phyloP scores from a whole-genome alignment of 192 early-diverging fungal species.

The Funneliformis mosseae region DNA sequence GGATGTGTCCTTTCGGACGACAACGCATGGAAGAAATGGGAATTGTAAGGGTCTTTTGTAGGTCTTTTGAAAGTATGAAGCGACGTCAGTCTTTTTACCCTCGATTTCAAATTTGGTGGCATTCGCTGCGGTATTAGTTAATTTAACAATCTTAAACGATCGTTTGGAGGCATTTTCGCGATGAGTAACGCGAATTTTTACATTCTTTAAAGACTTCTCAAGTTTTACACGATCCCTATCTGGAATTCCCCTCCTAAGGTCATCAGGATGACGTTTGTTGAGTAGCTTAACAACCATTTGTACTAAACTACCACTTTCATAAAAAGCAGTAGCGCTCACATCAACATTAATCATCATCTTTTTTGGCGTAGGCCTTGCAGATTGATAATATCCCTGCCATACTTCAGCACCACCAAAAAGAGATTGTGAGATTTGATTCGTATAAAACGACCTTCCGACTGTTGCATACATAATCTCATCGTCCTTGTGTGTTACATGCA shows the following conservation, averaged over 20 bases:
- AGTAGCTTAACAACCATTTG: conserved; percentile 73
- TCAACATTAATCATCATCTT: conserved; percentile 77
- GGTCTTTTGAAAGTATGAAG: conserved; percentile 73
- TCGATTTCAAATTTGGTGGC: conserved; percentile 72
- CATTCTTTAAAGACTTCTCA: conserved; percentile 55
- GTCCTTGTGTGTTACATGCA: conserved; percentile 41
- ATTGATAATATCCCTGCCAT: conserved; percentile 94
- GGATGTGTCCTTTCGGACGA: conserved; percentile 68
- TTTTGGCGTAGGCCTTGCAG: conserved; percentile 59
- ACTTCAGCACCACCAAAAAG: conserved; percentile 80
- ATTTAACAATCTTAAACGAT: conserved; percentile 70
- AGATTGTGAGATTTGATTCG: conserved; percentile 53
- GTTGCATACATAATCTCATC: conserved; percentile 44
- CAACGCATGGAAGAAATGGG: conserved; percentile 81
- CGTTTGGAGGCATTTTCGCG: conserved; percentile 62
- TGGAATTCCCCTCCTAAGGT: conserved; percentile 49
- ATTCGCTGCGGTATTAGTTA: conserved; percentile 68
- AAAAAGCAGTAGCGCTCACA: conserved; percentile 70
- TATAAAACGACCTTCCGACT: conserved; percentile 91
- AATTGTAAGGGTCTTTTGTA: conserved; percentile 74
- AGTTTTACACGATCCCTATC: conserved; percentile 50
- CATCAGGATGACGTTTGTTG: conserved; percentile 47
- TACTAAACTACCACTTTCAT: conserved; percentile 65
- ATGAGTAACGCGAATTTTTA: conserved; percentile 61
- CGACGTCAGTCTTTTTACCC: conserved; percentile 60